A percentile compares a stretch with the other conserved stretches of the same genome.
Conservation (phyloP, 257 asterid genomes). For the Solanum neorickii region DNA sequence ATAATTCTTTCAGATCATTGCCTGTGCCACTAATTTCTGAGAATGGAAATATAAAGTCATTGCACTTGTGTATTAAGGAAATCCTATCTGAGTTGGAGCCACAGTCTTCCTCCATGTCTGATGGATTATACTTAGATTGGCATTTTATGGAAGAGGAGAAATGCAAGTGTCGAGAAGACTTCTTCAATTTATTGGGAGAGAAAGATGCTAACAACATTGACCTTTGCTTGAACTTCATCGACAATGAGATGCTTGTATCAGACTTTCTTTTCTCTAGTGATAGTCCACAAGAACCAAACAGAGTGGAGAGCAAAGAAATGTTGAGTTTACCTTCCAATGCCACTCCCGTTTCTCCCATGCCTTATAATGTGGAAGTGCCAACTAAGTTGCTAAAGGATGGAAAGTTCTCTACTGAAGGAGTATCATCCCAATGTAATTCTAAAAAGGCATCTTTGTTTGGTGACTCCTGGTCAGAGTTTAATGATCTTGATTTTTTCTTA, state of each 20-base stretch:
- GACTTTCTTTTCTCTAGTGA: slow-evolving; percentile 58
- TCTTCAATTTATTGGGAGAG: slow-evolving; percentile 35
- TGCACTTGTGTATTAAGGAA: slow-evolving; percentile 35
- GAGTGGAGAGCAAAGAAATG: slow-evolving; percentile 31
- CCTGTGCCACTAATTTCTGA: slow-evolving; percentile 68
- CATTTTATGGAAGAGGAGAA: slow-evolving; percentile 54
- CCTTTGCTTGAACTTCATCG: slow-evolving; percentile 24
- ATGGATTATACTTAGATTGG: slow-evolving; percentile 89
- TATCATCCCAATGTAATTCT: slow-evolving; percentile 16
- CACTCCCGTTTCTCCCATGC: slow-evolving; percentile 9
- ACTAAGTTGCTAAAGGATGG: slow-evolving; percentile 24
- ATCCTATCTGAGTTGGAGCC: slow-evolving; percentile 38
- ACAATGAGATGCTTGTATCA: slow-evolving; percentile 26
- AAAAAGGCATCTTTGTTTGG: slow-evolving; percentile 30
- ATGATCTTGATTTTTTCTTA: slow-evolving; percentile 49
- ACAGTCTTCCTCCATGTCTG: slow-evolving; percentile 60
- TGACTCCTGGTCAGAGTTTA: slow-evolving; percentile 41
- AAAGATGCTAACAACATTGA: slow-evolving; percentile 33
- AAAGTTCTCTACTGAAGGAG: slow-evolving; percentile 17
- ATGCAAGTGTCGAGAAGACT: slow-evolving; percentile 20
- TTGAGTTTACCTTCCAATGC: slow-evolving; percentile 22
- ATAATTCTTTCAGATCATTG: slow-evolving; percentile 64
- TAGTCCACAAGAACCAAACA: slow-evolving; percentile 15
- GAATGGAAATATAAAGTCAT: slow-evolving; percentile 23
- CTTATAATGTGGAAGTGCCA: slow-evolving; percentile 24